These are phyloP conservation scores for Gracilariopsis chorda DNA, from an alignment of 23 red algal species.

Conservation along the genomic window DNA sequence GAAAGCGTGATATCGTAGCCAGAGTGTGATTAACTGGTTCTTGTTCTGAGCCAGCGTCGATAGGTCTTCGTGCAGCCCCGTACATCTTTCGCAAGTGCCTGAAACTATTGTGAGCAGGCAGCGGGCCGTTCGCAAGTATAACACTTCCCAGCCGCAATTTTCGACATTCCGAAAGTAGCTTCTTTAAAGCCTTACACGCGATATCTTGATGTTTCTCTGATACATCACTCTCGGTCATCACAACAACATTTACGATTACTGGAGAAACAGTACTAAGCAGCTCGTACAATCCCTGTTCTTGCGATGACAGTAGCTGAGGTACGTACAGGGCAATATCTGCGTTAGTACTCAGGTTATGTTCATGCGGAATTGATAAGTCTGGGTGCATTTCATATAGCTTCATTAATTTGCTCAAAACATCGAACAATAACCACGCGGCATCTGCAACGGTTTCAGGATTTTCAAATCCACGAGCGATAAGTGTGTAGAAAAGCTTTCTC, in stretches of 20 bases:
- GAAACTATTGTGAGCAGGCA: neutral
- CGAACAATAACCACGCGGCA: conserved; percentile 41
- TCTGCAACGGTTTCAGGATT: conserved; percentile 11
- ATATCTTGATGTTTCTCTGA: neutral
- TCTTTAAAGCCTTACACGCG: conserved; percentile 1
- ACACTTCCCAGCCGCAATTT: neutral
- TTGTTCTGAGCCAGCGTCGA: neutral
- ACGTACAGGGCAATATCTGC: neutral
- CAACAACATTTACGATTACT: conserved; percentile 2
- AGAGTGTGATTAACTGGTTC: neutral
- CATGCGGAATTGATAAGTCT: neutral
- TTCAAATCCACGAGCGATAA: conserved; percentile 45
- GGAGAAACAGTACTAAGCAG: conserved; percentile 24
- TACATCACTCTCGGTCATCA: neutral
- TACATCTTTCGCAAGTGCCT: conserved; percentile 26
- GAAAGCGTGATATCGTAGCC: conserved; percentile 4
- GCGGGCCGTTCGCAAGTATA: conserved; percentile 35
- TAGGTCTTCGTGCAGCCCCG: neutral
- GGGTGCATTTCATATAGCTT: neutral
- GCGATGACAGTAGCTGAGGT: conserved; percentile 7
- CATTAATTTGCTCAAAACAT: conserved; percentile 19
- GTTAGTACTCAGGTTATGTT: neutral
- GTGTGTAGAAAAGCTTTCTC: conserved; percentile 32
- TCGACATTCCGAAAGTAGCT: conserved; percentile 12
- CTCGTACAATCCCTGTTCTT: conserved; percentile 34